A percentile compares a stretch with the other conserved stretches of the same genome.
Evolutionary conservation across 176 grass and related monocot genomes (phyloP).

Genomic region (Aegilops bicornis): DNA sequence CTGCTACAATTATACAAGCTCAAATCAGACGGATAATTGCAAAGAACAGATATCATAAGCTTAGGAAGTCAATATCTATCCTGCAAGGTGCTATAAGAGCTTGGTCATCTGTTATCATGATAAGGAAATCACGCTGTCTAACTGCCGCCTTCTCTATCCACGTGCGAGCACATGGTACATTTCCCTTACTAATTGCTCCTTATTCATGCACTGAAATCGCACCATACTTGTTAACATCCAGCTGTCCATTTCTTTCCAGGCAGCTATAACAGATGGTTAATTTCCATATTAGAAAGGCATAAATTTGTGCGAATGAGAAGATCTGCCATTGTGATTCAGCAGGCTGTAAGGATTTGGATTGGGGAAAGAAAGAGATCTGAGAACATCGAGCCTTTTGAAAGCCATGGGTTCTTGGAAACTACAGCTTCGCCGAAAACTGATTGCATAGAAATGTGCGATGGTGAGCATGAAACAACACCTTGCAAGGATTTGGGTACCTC

Average conservation of each 20-base stretch:
- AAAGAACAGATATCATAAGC: slow-evolving; percentile 38
- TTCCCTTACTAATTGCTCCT: background rate
- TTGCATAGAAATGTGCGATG: slow-evolving; percentile 20
- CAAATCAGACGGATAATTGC: slow-evolving; percentile 39
- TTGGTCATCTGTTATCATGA: slow-evolving; percentile 31
- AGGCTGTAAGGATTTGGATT: slow-evolving; percentile 49
- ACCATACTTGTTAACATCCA: background rate
- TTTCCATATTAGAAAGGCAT: slow-evolving; percentile 55
- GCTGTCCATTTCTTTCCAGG: slow-evolving; percentile 33
- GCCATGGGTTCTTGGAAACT: background rate
- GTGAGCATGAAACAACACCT: slow-evolving; percentile 7
- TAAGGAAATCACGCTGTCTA: background rate
- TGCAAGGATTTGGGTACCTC: background rate
- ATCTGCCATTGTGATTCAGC: slow-evolving; percentile 47
- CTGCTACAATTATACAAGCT: slow-evolving; percentile 52
- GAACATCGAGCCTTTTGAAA: slow-evolving; percentile 13
- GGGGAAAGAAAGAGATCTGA: slow-evolving; percentile 21
- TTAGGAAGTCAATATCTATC: slow-evolving; percentile 38
- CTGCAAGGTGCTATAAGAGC: slow-evolving; percentile 51
- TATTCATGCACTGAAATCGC: background rate
- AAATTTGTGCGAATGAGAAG: slow-evolving; percentile 56
- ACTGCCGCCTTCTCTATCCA: slow-evolving; percentile 1
- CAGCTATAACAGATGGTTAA: slow-evolving; percentile 30
- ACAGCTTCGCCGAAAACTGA: slow-evolving; percentile 11
- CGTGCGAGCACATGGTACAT: slow-evolving; percentile 30